A percentile compares a stretch with the other conserved stretches of the same genome.
Conservation (phyloP, 257 asterid genomes). For the Datura wrightii region DNA sequence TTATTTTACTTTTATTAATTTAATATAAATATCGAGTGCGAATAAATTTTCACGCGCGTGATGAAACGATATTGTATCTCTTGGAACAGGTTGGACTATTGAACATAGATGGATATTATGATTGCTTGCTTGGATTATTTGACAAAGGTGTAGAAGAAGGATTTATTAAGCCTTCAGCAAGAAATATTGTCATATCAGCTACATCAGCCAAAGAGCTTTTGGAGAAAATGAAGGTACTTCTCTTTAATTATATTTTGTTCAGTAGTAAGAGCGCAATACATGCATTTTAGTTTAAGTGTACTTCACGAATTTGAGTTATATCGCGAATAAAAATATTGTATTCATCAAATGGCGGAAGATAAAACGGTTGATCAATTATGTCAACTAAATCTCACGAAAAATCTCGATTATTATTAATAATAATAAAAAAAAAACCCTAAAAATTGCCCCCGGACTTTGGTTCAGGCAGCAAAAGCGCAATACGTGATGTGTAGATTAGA, state of each 20-base stretch:
- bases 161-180: constrained; percentile 57
- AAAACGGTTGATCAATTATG: no score
- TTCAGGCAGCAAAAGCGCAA: no score
- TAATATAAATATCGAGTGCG: background rate
- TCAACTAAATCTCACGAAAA: no score
- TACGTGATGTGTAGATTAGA: no score
- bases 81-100: constrained; percentile 62
- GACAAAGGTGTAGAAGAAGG: constrained; percentile 73
- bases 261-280: background rate
- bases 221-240: constrained; percentile 62
- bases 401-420: no score
- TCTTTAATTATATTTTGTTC: background rate
- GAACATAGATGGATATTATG: constrained; percentile 67
- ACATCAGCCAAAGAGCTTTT: constrained; percentile 54
- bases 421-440: no score
- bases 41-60: background rate
- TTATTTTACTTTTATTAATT: background rate
- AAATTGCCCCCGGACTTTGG: no score
- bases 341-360: no score
- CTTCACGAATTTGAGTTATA: no score
- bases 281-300: background rate
- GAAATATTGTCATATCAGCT: constrained; percentile 62
- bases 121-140: constrained; percentile 63
- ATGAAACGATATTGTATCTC: no score
- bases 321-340: no score